Evolutionary conservation across 176 grass and related monocot species (phyloP).

Genomic region (Cymbopogon citratus): DNA sequence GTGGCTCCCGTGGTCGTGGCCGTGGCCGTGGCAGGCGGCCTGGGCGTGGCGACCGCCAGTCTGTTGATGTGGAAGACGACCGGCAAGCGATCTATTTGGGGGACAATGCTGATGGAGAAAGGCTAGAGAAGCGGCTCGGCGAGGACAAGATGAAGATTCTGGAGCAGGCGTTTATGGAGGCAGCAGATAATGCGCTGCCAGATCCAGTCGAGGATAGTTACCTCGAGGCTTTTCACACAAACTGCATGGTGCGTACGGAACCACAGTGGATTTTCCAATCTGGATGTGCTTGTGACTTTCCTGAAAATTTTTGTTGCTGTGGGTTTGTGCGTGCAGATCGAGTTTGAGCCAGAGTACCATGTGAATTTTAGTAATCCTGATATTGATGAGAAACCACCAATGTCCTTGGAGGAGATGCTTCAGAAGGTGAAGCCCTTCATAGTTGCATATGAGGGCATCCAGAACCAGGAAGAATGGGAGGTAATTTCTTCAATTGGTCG

Average conservation of each 20-base stretch:
- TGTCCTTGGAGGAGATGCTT: conserved; percentile 70
- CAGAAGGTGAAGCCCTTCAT: conserved; percentile 83
- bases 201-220: conserved; percentile 28
- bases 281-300: background rate
- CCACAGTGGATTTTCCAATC: background rate
- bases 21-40: background rate
- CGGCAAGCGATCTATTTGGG: conserved; percentile 27
- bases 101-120: conserved; percentile 46
- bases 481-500: conserved; percentile 31
- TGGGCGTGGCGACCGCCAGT: background rate
- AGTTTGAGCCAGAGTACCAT: conserved; percentile 82
- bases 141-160: conserved; percentile 50
- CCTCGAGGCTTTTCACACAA: conserved; percentile 47
- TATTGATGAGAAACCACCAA: conserved; percentile 85
- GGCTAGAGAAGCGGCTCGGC: conserved; percentile 53
- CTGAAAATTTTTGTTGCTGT: conserved; percentile 7
- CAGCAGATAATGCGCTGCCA: conserved; percentile 33
- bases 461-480: conserved; percentile 92
- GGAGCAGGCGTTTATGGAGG: conserved; percentile 42
- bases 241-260: conserved; percentile 54
- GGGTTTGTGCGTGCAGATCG: conserved; percentile 61
- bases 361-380: conserved; percentile 78
- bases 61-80: conserved; percentile 24
- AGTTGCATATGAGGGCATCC: conserved; percentile 73
- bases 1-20: conserved; percentile 1